Evolutionary conservation across 495 filamentous ascomycete species (phyloP).

Genomic region (Penicillium lividum): DNA sequence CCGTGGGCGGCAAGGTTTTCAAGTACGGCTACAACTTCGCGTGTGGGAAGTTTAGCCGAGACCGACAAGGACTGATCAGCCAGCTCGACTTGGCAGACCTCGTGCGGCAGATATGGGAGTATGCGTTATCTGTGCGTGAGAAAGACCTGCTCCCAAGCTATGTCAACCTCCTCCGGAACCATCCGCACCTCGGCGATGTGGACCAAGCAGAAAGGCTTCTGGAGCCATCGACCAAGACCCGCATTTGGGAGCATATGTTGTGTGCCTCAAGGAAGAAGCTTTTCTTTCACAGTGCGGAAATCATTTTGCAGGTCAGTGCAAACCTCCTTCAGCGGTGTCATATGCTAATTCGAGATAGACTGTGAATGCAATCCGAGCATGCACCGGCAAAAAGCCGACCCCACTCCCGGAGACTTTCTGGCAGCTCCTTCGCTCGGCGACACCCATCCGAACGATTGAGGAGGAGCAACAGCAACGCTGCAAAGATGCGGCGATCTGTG

Average conservation of each 20-base stretch:
- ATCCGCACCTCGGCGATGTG: neutral
- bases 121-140: neutral
- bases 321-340: neutral
- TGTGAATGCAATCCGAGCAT: neutral
- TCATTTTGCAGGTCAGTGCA: neutral
- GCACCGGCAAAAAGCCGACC: neutral
- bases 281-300: neutral
- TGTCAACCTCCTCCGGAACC: neutral
- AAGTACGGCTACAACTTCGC: neutral
- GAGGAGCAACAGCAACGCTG: neutral
- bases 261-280: neutral
- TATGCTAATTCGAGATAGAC: neutral
- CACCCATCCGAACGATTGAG: neutral
- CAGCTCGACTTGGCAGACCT: neutral
- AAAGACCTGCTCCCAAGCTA: neutral
- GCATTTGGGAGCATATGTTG: neutral
- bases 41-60: neutral
- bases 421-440: neutral
- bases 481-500: neutral
- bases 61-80: neutral
- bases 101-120: neutral
- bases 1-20: neutral
- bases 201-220: neutral
- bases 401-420: neutral
- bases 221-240: neutral